Evolutionary conservation across 2,329 filamentous ascomycete species (phyloP).

Genomic region (Pestalotiopsis sp.): DNA sequence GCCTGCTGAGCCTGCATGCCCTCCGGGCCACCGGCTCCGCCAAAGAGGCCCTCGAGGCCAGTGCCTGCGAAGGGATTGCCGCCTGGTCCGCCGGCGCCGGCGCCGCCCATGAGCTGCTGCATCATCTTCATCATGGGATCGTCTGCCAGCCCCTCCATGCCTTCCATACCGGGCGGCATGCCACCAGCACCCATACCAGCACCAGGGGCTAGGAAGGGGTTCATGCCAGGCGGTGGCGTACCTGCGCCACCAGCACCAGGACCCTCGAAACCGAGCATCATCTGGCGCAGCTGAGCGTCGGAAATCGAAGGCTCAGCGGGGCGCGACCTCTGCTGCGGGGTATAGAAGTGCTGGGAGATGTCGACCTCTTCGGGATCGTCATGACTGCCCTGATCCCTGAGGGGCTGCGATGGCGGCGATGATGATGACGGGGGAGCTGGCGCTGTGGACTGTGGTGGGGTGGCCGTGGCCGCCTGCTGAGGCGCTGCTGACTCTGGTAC

Average conservation of each 20-base stretch:
- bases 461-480: not conserved
- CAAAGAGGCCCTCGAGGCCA: conserved; percentile 28
- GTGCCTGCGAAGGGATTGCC: conserved; percentile 37
- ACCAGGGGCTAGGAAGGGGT: conserved; percentile 23
- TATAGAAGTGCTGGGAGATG: conserved; percentile 75
- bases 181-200: conserved; percentile 16
- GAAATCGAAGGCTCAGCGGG: conserved; percentile 39
- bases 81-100: conserved; percentile 38
- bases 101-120: conserved; percentile 67
- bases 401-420: conserved; percentile 29
- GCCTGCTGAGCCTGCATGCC: conserved; percentile 32
- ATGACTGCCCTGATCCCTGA: conserved; percentile 36
- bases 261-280: conserved; percentile 63
- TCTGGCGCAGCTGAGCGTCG: conserved; percentile 66
- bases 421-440: conserved; percentile 31
- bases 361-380: conserved; percentile 77
- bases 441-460: conserved; percentile 12
- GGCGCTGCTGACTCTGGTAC: conserved; percentile 1
- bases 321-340: conserved; percentile 44
- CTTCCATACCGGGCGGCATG: conserved; percentile 34
- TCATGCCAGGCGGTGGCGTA: conserved; percentile 19
- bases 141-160: conserved; percentile 40
- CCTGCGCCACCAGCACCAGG: conserved; percentile 27
- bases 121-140: conserved; percentile 77
- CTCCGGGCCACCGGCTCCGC: conserved; percentile 32